phyloP scores from a whole-genome alignment of 768 basidiomycete species.

The Leccinellum rugosiceps region DNA sequence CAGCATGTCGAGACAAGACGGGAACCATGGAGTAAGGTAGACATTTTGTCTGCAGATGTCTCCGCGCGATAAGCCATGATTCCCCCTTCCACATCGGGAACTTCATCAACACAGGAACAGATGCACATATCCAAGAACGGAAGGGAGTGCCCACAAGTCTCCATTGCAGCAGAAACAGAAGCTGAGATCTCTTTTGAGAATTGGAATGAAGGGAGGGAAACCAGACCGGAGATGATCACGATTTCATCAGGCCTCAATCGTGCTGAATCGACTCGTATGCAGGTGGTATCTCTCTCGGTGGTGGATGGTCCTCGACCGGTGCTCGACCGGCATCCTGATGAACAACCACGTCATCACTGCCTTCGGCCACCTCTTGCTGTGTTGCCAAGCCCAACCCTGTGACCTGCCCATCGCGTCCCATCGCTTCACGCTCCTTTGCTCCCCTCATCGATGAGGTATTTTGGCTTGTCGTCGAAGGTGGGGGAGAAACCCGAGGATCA shows the following conservation, averaged over 20 bases:
- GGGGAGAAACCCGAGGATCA: constrained; percentile 18
- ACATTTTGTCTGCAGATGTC: too few relatives aligned
- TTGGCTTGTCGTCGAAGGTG: constrained; percentile 21
- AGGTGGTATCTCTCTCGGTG: constrained; percentile 28
- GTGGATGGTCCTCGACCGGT: constrained; percentile 12
- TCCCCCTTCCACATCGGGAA: background rate
- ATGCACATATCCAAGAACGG: background rate
- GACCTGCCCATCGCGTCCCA: constrained; percentile 14
- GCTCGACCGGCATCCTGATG: constrained; percentile 29
- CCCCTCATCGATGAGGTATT: constrained; percentile 10
- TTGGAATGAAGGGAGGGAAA: background rate
- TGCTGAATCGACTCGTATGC: constrained; percentile 28
- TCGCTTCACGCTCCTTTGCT: constrained; percentile 26
- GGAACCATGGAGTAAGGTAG: background rate
- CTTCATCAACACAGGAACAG: background rate
- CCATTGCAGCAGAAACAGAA: background rate
- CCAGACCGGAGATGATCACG: background rate
- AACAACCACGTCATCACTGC: constrained; percentile 23
- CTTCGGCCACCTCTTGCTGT: constrained; percentile 20
- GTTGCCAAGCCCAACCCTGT: constrained; percentile 18
- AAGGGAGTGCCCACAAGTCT: background rate
- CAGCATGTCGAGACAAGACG: background rate
- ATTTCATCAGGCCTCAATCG: constrained; percentile 5
- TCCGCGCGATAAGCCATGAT: constrained; percentile 3
- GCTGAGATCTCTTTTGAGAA: background rate